Percentiles rank a stretch among this genome's conserved stretches.
These are phyloP conservation scores for Schizophyllum amplum DNA, from an alignment of 1,284 basidiomycete species.

Conservation along the genomic window DNA sequence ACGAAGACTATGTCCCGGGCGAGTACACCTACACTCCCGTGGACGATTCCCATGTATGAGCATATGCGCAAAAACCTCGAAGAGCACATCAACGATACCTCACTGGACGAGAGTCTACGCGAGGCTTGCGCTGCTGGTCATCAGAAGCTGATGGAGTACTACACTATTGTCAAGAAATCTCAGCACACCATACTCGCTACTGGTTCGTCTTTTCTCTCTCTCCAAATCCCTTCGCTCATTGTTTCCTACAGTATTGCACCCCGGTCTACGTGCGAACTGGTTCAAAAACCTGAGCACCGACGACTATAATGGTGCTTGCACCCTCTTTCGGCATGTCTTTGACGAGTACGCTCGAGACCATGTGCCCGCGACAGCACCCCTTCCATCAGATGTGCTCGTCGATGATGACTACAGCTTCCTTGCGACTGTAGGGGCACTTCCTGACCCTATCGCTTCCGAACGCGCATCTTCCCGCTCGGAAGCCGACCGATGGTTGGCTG, in stretches of 20 bases:
- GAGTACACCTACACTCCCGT: constrained; percentile 5
- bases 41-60: constrained; percentile 7
- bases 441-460: too few relatives aligned
- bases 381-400: too few relatives aligned
- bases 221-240: not conserved
- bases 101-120: not conserved
- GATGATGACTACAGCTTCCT: too few relatives aligned
- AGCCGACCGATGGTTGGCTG: too few relatives aligned
- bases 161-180: not conserved
- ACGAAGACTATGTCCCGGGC: constrained; percentile 6
- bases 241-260: constrained; percentile 6
- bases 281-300: constrained; percentile 1
- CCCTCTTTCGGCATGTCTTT: too few relatives aligned
- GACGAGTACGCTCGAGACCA: too few relatives aligned
- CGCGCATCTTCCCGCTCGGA: too few relatives aligned
- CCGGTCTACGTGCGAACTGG: constrained; percentile 3
- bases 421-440: too few relatives aligned
- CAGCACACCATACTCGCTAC: constrained; percentile 6
- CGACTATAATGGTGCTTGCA: not conserved
- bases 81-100: not conserved
- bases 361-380: too few relatives aligned
- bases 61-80: constrained; percentile 2
- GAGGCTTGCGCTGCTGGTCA: not conserved
- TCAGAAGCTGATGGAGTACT: constrained; percentile 5
- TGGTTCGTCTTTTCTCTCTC: not conserved